Evolutionary conservation across 306 rosid genomes (phyloP), one percentile per base, ranked within the genome.

Genomic region (Pyrus betulifolia): DNA sequence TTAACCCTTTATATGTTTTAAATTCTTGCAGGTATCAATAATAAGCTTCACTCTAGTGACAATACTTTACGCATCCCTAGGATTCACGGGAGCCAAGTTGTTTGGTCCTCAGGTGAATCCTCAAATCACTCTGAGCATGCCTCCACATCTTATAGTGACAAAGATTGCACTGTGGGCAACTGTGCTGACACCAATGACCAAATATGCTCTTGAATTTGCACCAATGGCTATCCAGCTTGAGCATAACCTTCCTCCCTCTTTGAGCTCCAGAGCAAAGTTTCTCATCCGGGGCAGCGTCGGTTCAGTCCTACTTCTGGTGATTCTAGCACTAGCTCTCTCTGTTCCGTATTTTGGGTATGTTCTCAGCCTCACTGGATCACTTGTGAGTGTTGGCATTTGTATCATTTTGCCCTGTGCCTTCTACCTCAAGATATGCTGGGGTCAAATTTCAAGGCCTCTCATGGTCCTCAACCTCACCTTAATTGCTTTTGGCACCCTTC

Each of bases 61-160:
- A 2, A 9, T 70, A 23, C 78, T 90, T 3, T 88, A 88, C 28
- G 69, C 79, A 1, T 5, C 78, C 15, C 23, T 84, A 68, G 97
- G 87, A 1, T 88, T 90, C 67, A 57, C 87, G 89, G 97, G 97
- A 59, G 97, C 92, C 5, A 92, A 81, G 55, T 74, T 90, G 84
- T 92, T 74, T 80, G 97, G 97, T 4, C 74, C 79, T 6, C 71
- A 83, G 65, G 87, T 92, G 0, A 76, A 86, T 11, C 84, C 97
- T 8, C 97, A 90, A 64, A 83, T 92, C 69, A 92, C 97, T 30
- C 91, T 90, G 3, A 92, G 92, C 89, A 80, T 92, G 93, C 92
- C 96, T 22, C 82, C 76, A 31, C 81, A 82, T 45, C 54, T 72
- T 3, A 59, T 82, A 0, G 75, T 80, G 6, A 88, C 97, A 18